Evolutionary conservation across 495 filamentous ascomycete genomes (phyloP), one percentile per base, ranked within the genome.

Genomic region (Hypoxylon intermedium): DNA sequence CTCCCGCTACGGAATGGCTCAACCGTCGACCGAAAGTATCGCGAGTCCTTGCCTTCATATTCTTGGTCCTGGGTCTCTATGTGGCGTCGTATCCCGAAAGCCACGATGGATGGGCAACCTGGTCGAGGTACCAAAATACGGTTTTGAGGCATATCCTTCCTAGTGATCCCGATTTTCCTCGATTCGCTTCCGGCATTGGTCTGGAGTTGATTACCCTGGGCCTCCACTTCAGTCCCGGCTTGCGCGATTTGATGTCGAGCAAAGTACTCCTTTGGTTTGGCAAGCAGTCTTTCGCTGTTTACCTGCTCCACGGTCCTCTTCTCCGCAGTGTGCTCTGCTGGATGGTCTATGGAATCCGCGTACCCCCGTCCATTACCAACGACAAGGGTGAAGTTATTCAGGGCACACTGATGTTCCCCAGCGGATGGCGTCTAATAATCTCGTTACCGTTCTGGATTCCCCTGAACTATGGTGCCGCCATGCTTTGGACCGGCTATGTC

Each of bases 211-310:
- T 85, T 51, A 79, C 82, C 0, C 65, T 80, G 0, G 76, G 74
- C 19, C 77, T 86, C 54, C 82, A 82, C 58, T 79, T 88, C 51
- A 86, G 82, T 13, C 83, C 82, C 9, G 72, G 75, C 7, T 69
- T 82, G 5, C 83, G 86, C 46, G 76, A 79, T 15, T 63, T 83
- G 18, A 73, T 89, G 5, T 79, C 83, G 3, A 82, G 78, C 66
- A 76, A 78, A 20, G 72, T 80, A 11, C 75, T 89, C 9, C 79
- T 88, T 45, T 88, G 85, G 85, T 77, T 89, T 13, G 87, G 87
- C 38, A 83, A 83, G 65, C 82, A 87, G 68, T 84, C 80, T 44
- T 89, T 89, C 62, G 86, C 87, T 21, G 83, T 89, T 12, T 89
- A 89, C 59, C 80, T 89, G 4, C 76, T 87, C 3, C 87, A 89